Evolutionary conservation across 163 green algal species (phyloP).

Genomic region (Volvox carteri): DNA sequence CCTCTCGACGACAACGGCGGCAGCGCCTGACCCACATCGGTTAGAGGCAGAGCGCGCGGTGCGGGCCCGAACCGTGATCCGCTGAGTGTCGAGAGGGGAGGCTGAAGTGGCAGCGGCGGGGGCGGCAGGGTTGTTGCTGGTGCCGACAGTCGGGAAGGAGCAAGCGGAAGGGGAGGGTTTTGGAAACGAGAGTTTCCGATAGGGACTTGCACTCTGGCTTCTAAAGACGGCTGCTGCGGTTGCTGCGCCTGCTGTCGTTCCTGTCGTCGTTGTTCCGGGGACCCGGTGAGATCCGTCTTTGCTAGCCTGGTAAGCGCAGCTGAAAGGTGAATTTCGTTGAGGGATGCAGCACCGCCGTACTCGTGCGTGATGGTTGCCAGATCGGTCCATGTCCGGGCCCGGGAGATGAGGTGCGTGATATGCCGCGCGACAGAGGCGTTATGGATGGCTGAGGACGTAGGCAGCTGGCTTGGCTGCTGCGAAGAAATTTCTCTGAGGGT

Average conservation of each 20-base stretch:
- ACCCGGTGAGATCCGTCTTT: not conserved
- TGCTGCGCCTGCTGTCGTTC: not conserved
- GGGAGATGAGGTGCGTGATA: not conserved
- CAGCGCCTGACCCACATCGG: not conserved
- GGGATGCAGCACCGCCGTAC: not conserved
- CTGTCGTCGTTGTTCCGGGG: not conserved
- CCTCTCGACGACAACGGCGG: too few relatives aligned
- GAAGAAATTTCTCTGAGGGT: too few relatives aligned
- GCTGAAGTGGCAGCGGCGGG: too few relatives aligned
- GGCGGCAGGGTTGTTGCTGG: too few relatives aligned
- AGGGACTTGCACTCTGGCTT: not conserved
- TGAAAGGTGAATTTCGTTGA: constrained; percentile 46
- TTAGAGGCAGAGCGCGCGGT: not conserved
- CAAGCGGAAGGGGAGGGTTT: too few relatives aligned
- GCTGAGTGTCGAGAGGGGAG: too few relatives aligned
- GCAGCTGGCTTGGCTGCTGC: too few relatives aligned
- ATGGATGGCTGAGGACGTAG: too few relatives aligned
- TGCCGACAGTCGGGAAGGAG: too few relatives aligned
- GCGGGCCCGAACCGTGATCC: not conserved
- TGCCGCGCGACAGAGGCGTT: not conserved
- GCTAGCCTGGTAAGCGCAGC: constrained; percentile 22
- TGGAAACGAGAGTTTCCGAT: not conserved
- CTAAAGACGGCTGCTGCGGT: not conserved
- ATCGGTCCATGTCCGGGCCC: not conserved
- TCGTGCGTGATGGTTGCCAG: not conserved